Evolutionary conservation across 805 yeast genomes (phyloP).

Genomic region (Lipomyces orientalis): DNA sequence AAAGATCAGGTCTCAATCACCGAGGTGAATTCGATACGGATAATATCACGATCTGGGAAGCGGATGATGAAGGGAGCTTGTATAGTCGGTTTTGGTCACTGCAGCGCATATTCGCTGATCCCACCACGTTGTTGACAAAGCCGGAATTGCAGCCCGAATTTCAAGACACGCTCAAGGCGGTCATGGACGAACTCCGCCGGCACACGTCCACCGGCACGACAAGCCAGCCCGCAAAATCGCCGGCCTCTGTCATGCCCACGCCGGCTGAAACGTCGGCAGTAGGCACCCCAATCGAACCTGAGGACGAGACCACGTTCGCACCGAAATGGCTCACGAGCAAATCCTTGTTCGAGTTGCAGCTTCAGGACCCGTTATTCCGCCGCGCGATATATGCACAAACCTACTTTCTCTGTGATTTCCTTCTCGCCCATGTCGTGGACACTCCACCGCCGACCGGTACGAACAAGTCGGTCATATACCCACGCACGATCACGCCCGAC

Average conservation of each 20-base stretch:
- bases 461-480: conserved; percentile 39
- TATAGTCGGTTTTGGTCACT: conserved; percentile 44
- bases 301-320: conserved; percentile 33
- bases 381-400: conserved; percentile 43
- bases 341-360: conserved; percentile 44
- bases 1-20: conserved; percentile 47
- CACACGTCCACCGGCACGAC: conserved; percentile 15
- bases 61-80: conserved; percentile 9
- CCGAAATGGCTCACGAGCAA: conserved; percentile 49
- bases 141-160: conserved; percentile 29
- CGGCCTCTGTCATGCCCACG: not conserved
- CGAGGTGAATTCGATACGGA: conserved; percentile 46
- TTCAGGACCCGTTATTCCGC: conserved; percentile 44
- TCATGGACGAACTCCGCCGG: conserved; percentile 36
- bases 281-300: not conserved
- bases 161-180: conserved; percentile 27
- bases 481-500: conserved; percentile 30
- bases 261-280: not conserved
- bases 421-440: conserved; percentile 21
- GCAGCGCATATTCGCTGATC: conserved; percentile 43
- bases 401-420: conserved; percentile 41
- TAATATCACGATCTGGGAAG: conserved; percentile 39
- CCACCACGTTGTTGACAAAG: conserved; percentile 27
- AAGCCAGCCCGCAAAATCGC: conserved; percentile 5
- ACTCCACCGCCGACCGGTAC: conserved; percentile 8